phyloP scores from a whole-genome alignment of 768 basidiomycete genomes.

The Mycena haematopus region DNA sequence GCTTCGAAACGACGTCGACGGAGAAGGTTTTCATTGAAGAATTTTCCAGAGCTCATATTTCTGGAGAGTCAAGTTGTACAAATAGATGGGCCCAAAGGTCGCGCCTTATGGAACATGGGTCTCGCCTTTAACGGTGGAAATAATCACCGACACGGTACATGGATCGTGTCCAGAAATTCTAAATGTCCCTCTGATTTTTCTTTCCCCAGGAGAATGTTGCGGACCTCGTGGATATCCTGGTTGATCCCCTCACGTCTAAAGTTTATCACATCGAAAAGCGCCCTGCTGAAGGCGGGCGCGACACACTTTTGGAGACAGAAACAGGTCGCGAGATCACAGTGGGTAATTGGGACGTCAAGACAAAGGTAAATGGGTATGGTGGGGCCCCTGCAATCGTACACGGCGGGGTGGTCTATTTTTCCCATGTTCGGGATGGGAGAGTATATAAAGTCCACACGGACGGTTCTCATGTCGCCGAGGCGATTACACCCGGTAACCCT shows the following conservation, averaged over 20 bases:
- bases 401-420: slow-evolving; percentile 57
- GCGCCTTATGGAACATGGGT: slow-evolving; percentile 71
- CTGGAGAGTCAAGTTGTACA: not conserved
- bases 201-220: slow-evolving; percentile 39
- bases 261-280: slow-evolving; percentile 67
- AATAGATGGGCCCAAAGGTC: slow-evolving; percentile 7
- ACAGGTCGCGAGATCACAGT: slow-evolving; percentile 59
- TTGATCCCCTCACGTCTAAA: slow-evolving; percentile 53
- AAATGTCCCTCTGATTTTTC: not conserved
- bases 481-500: slow-evolving; percentile 68
- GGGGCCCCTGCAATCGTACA: slow-evolving; percentile 60
- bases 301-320: slow-evolving; percentile 60
- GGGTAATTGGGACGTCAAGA: slow-evolving; percentile 61
- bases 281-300: slow-evolving; percentile 57
- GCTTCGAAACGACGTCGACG: slow-evolving; percentile 1
- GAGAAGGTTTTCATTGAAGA: too few species aligned
- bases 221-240: slow-evolving; percentile 50
- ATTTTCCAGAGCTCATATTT: not conserved
- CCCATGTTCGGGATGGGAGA: slow-evolving; percentile 53
- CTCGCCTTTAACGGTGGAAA: slow-evolving; percentile 60
- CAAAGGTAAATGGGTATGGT: slow-evolving; percentile 72
- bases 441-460: slow-evolving; percentile 48
- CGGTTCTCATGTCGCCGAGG: slow-evolving; percentile 38
- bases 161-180: too few species aligned
- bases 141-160: slow-evolving; percentile 50